Conservation (phyloP, 305 asterid genomes). For the Fraxinus dipetala region DNA sequence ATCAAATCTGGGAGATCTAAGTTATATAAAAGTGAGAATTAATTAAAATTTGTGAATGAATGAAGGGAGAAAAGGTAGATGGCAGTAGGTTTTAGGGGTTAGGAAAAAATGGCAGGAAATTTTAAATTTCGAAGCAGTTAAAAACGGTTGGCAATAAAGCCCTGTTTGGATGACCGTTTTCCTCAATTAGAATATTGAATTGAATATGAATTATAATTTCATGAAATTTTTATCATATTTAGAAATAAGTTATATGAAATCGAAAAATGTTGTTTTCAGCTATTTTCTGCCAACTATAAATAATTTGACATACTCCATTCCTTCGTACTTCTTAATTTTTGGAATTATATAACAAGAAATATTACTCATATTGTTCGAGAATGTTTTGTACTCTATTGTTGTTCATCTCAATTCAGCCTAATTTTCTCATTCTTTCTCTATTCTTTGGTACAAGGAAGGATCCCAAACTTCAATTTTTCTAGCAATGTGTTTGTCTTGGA, state of each 20-base stretch:
- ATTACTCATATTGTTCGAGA: too few species aligned
- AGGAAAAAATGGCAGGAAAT: neutral
- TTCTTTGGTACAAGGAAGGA: neutral
- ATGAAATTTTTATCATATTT: neutral
- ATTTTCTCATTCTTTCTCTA: neutral
- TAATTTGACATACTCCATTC: neutral
- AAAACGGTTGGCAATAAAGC: neutral
- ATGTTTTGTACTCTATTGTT: too few species aligned
- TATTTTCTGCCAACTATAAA: neutral
- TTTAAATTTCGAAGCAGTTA: neutral
- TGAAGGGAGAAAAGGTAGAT: conserved; percentile 29
- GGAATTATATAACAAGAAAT: too few species aligned
- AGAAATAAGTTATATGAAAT: neutral
- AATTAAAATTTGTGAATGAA: conserved; percentile 18
- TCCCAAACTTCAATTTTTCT: neutral
- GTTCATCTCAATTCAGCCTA: neutral
- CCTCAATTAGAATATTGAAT: neutral
- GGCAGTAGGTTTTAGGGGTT: conserved; percentile 26
- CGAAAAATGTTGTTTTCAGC: neutral
- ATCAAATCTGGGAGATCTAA: conserved; percentile 4
- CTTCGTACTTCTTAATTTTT: too few species aligned
- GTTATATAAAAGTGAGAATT: conserved; percentile 1
- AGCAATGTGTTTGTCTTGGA: neutral
- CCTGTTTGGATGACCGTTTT: neutral
- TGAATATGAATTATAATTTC: neutral